A percentile compares a stretch with the other conserved stretches of the same genome.
These are phyloP conservation scores for Hypomontagnella submonticulosa DNA, from an alignment of 495 filamentous ascomycete species.

Conservation along the genomic window DNA sequence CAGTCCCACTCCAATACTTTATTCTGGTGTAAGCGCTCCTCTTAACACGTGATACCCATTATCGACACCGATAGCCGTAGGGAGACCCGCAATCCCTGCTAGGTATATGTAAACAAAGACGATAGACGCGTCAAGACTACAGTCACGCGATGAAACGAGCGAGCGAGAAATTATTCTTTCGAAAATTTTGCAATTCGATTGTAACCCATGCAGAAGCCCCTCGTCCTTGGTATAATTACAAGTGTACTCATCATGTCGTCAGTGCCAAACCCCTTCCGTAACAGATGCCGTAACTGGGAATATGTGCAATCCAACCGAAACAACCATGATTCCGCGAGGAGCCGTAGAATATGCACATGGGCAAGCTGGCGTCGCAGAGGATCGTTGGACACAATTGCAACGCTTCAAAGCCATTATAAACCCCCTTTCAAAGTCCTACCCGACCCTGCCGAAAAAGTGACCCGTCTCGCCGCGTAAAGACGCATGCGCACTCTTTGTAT, in stretches of 20 bases:
- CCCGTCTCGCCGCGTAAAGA: slow-evolving; percentile 39
- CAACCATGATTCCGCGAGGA: slow-evolving; percentile 25
- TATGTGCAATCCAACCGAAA: slow-evolving; percentile 48
- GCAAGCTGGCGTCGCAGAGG: slow-evolving; percentile 29
- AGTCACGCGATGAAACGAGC: background rate
- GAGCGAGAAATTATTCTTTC: background rate
- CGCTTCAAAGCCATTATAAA: slow-evolving; percentile 20
- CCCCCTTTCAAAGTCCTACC: slow-evolving; percentile 28
- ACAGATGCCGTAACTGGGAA: slow-evolving; percentile 36
- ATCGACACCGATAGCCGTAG: slow-evolving; percentile 29
- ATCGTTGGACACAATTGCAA: slow-evolving; percentile 30
- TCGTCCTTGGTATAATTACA: slow-evolving; percentile 52
- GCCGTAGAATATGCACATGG: slow-evolving; percentile 31
- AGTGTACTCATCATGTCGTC: slow-evolving; percentile 51
- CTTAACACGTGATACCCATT: slow-evolving; percentile 41
- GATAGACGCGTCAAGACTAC: slow-evolving; percentile 36
- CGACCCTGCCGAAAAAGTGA: slow-evolving; percentile 40
- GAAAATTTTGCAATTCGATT: slow-evolving; percentile 13
- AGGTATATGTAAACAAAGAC: slow-evolving; percentile 38
- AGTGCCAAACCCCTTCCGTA: slow-evolving; percentile 35
- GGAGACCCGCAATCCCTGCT: slow-evolving; percentile 32
- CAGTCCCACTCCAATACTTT: background rate
- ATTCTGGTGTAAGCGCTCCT: background rate
- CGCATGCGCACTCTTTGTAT: slow-evolving; percentile 44
- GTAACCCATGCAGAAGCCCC: slow-evolving; percentile 31